Evolutionary conservation across 2,329 filamentous ascomycete species (phyloP), one percentile per base, ranked within the genome.

Genomic region (Talaromyces sp.): DNA sequence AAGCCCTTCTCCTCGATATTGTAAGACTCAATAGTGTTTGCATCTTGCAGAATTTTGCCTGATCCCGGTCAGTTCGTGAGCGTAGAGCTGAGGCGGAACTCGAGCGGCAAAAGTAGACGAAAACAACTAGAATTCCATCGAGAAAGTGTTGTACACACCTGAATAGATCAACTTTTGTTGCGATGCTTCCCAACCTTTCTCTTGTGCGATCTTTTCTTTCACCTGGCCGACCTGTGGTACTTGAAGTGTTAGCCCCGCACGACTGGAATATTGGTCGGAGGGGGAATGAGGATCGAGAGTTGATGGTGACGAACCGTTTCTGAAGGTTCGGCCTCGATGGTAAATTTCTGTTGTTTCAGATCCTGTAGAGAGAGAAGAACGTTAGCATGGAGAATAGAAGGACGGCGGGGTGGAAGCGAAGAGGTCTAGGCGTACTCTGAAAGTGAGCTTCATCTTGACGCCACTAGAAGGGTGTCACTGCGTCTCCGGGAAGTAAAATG

Each of bases 1-100:
- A 98, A 99, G 40, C 95, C 95, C 84, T 98, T 99, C 85, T 98
- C 95, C 80, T 99, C 93, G 67, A 99, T 98, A 80, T 92, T 96
- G 83, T 98, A 98, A 44, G 91, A 93, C 78, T 92, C 92, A 70
- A 99, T 90, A 2, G 93, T 96, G 75, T 97, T 95, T 66, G 92
- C 92, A 89, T 99, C 93, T 80, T 97, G 93, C 68, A 99, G 83
- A 71, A 99, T 98, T 83, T 99, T 99, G 81, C 95, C 93, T 97
- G 70, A 62, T 37, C 33, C 31, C 18, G 21, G 57, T 61, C 33
- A 63, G 60, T 33, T 44, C 40, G 37, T 46, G 48, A 48, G 44
- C 33, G 35, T 33, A 11, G n/a, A 23, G 35, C 21, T 11, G n/a
- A 23, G 50, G 28, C 50, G 14, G 50, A 35, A 35, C 31, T 21